phyloP scores from a whole-genome alignment of 352 stramenopile genomes.

The Globisporangium iwayamae region DNA sequence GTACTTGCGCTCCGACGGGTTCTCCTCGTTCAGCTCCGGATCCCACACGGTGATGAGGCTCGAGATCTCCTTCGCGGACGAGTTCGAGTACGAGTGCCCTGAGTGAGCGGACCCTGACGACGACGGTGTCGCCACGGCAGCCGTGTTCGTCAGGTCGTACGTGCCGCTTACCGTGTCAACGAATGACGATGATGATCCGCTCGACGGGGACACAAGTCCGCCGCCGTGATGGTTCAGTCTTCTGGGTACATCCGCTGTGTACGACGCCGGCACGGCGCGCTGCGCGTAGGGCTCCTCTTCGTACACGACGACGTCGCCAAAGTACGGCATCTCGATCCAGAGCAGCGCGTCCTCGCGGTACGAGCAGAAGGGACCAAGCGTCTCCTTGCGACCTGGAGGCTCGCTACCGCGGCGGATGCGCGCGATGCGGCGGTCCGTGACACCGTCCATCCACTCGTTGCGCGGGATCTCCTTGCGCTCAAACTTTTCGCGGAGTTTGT shows the following conservation, averaged over 20 bases:
- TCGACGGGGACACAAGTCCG: conserved; percentile 17
- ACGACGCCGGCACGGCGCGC: conserved; percentile 52
- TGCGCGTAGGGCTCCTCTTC: conserved; percentile 90
- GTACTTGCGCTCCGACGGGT: conserved; percentile 97
- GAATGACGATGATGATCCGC: conserved; percentile 21
- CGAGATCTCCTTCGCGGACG: conserved; percentile 28
- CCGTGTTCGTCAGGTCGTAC: conserved; percentile 33
- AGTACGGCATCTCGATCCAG: conserved; percentile 90
- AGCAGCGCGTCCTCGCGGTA: conserved; percentile 80
- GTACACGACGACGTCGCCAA: conserved; percentile 89
- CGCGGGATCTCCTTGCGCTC: conserved; percentile 82
- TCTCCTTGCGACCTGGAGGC: conserved; percentile 62
- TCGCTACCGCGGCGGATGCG: conserved; percentile 79
- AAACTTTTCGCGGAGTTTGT: conserved; percentile 88
- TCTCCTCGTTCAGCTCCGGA: conserved; percentile 85
- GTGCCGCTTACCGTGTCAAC: conserved; percentile 37
- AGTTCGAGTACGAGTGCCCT: conserved; percentile 19
- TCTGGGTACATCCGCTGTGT: conserved; percentile 41
- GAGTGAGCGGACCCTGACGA: conserved; percentile 7
- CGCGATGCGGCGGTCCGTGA: conserved; percentile 82
- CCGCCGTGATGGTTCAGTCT: conserved; percentile 36
- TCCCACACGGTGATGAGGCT: conserved; percentile 82
- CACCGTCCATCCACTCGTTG: conserved; percentile 91
- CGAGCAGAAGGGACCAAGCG: conserved; percentile 71
- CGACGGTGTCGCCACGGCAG: conserved; percentile 5